Evolutionary conservation across 306 rosid species (phyloP).

Genomic region (Cyamopsis tetragonoloba): DNA sequence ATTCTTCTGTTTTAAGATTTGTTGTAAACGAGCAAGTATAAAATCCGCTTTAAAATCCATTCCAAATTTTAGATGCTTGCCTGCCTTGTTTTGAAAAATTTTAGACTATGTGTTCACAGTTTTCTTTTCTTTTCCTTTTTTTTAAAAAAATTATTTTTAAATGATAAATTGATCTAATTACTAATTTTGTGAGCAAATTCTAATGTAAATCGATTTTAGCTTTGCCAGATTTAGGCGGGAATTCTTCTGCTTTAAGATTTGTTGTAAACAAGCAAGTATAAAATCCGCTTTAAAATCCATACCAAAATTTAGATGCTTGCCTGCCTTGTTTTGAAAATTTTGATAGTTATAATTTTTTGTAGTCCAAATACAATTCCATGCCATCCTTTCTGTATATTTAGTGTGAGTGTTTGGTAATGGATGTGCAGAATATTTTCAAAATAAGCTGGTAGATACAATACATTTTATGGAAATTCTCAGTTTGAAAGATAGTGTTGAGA

Average conservation of each 20-base stretch:
- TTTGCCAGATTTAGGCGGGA: slow-evolving; percentile 19
- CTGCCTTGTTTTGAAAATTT: slow-evolving; percentile 26
- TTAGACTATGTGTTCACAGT: too few species aligned
- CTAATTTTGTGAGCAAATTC: slow-evolving; percentile 12
- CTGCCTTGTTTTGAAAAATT: too few species aligned
- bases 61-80: slow-evolving; percentile 10
- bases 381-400: slow-evolving; percentile 6
- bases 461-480: slow-evolving; percentile 98
- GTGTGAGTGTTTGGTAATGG: slow-evolving; percentile 23
- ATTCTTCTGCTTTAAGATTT: neutral
- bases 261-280: neutral
- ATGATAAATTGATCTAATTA: slow-evolving; percentile 3
- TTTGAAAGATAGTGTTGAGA: slow-evolving; percentile 96
- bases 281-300: slow-evolving; percentile 7
- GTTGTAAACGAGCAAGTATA: neutral
- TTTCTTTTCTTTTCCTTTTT: too few species aligned
- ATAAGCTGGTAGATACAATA: slow-evolving; percentile 94
- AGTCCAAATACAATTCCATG: neutral
- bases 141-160: too few species aligned
- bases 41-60: slow-evolving; percentile 7
- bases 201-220: slow-evolving; percentile 7
- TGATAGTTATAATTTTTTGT: neutral
- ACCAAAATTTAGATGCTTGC: slow-evolving; percentile 10
- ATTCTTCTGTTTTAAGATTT: neutral
- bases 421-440: slow-evolving; percentile 91